Conservation (phyloP, 2,329 filamentous ascomycete genomes). For the Diaporthe humulicola region DNA sequence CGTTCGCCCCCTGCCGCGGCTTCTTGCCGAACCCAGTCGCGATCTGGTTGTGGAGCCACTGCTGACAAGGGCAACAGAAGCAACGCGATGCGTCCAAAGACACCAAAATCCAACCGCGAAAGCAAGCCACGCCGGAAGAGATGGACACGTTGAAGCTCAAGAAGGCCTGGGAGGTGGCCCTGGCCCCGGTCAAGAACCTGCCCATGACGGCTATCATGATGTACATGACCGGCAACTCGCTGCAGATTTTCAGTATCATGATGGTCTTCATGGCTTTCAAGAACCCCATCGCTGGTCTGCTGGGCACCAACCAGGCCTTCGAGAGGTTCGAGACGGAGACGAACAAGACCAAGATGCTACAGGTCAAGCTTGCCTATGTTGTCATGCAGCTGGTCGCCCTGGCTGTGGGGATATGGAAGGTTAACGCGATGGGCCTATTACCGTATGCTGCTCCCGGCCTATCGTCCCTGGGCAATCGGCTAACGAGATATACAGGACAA, state of each 20-base stretch:
- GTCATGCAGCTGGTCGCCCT: slow-evolving; percentile 87
- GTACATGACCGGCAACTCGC: slow-evolving; percentile 99
- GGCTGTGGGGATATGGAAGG: slow-evolving; percentile 92
- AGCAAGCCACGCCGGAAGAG: slow-evolving; percentile 81
- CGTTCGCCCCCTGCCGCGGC: slow-evolving; percentile 35
- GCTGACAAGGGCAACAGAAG: slow-evolving; percentile 45
- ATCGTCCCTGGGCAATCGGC: background rate
- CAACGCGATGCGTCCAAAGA: slow-evolving; percentile 64
- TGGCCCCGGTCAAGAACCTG: slow-evolving; percentile 91
- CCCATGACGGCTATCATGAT: slow-evolving; percentile 99
- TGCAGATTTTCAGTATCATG: slow-evolving; percentile 99
- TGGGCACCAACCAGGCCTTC: slow-evolving; percentile 89
- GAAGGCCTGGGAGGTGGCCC: slow-evolving; percentile 97
- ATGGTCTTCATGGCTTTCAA: slow-evolving; percentile 99
- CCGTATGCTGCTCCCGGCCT: slow-evolving; percentile 71
- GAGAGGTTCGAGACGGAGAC: slow-evolving; percentile 88
- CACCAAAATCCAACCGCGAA: slow-evolving; percentile 65
- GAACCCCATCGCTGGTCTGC: slow-evolving; percentile 87
- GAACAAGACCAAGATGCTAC: slow-evolving; percentile 79
- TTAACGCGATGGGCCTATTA: slow-evolving; percentile 94
- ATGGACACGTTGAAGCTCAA: slow-evolving; percentile 97
- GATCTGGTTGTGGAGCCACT: background rate
- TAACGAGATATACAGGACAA: slow-evolving; percentile 73
- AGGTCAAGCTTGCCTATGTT: slow-evolving; percentile 90
- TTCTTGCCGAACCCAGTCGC: background rate